Conservation (phyloP, 345 rosid genomes). For the Salix purpurea region DNA sequence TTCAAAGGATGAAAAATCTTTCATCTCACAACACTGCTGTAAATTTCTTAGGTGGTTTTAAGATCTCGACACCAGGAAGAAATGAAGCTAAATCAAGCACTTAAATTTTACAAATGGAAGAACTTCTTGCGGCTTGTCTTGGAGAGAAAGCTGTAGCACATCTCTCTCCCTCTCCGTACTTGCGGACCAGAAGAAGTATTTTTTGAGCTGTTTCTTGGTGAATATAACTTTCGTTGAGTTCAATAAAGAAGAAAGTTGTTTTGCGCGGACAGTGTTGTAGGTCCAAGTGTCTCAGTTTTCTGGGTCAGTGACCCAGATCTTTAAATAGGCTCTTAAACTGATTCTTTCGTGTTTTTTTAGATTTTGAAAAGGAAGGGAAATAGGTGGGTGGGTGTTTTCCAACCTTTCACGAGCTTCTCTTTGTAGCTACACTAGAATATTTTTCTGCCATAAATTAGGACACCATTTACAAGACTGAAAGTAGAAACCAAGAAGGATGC, state of each 20-base stretch:
- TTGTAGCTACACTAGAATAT: neutral
- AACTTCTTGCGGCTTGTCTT: too few relatives aligned
- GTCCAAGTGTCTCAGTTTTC: conserved; percentile 13
- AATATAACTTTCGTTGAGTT: neutral
- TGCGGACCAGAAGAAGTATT: neutral
- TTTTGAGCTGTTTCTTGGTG: neutral
- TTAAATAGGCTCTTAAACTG: conserved; percentile 5
- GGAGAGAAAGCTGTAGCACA: neutral
- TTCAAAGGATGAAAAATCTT: neutral
- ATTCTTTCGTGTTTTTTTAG: neutral
- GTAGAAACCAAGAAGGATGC: neutral
- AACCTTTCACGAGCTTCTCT: neutral
- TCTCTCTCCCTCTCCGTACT: neutral
- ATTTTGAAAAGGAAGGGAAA: neutral
- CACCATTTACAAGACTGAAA: neutral
- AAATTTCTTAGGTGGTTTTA: neutral
- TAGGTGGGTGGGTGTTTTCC: neutral
- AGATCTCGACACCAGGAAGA: neutral
- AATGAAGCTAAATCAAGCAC: neutral
- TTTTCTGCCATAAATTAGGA: neutral
- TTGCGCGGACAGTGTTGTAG: conserved; percentile 2
- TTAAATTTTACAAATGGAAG: neutral
- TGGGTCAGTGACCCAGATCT: conserved; percentile 11
- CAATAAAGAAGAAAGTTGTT: neutral
- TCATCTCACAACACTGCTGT: neutral